Evolutionary conservation across 768 basidiomycete genomes (phyloP).

Genomic region (Amyloporia xantha): DNA sequence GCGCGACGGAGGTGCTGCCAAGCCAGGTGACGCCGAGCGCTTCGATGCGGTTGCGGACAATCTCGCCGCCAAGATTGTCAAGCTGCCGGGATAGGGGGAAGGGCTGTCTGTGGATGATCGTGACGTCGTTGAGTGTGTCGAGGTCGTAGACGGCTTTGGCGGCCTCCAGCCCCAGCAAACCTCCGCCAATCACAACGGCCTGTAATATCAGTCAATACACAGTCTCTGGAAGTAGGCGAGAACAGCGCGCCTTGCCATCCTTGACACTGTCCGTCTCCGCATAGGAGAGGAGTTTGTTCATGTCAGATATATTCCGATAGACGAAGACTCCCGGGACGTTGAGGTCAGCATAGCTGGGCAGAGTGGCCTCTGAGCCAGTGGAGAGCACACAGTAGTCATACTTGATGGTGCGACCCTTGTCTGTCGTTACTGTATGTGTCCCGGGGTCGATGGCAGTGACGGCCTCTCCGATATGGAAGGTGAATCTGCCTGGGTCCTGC

Average conservation of each 20-base stretch:
- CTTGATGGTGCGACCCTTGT: constrained; percentile 34
- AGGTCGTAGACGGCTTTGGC: constrained; percentile 68
- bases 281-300: constrained; percentile 58
- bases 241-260: background rate
- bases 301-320: constrained; percentile 65
- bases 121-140: constrained; percentile 37
- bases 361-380: constrained; percentile 59
- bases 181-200: constrained; percentile 61
- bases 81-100: constrained; percentile 56
- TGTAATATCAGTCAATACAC: background rate
- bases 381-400: constrained; percentile 65
- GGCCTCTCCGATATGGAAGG: constrained; percentile 43
- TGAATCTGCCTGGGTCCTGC: constrained; percentile 50
- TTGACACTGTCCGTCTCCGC: constrained; percentile 32
- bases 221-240: background rate
- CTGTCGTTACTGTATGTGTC: constrained; percentile 40
- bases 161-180: constrained; percentile 66
- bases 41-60: constrained; percentile 53
- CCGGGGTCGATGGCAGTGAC: constrained; percentile 34
- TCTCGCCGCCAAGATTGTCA: constrained; percentile 50
- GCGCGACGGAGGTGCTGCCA: constrained; percentile 33
- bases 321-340: constrained; percentile 55
- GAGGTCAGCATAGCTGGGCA: constrained; percentile 50
- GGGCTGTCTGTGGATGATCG: constrained; percentile 45
- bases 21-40: constrained; percentile 53